Percentiles rank a stretch among this genome's conserved stretches.
Conservation (phyloP, 495 filamentous ascomycete genomes). For the Neurospora sublineolata region DNA sequence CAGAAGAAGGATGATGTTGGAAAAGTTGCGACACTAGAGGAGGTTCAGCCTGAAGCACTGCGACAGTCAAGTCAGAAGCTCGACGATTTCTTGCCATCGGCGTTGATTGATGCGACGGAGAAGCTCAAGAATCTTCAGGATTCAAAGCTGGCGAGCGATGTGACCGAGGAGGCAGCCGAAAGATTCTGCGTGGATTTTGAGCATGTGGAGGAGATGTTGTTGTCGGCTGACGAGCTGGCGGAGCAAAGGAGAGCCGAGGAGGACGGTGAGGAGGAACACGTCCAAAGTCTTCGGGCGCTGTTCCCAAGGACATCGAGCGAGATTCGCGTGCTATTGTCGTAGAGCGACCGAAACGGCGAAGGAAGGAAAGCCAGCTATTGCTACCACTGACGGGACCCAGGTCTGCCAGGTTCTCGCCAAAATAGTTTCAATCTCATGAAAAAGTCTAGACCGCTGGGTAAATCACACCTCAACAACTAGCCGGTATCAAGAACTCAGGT, state of each 20-base stretch:
- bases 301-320: conserved; percentile 81
- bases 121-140: conserved; percentile 64
- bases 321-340: conserved; percentile 66
- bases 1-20: conserved; percentile 27
- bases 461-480: background rate
- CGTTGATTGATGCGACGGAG: conserved; percentile 80
- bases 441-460: background rate
- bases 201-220: conserved; percentile 57
- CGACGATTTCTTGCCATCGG: conserved; percentile 85
- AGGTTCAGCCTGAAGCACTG: conserved; percentile 54
- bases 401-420: background rate
- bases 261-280: conserved; percentile 23
- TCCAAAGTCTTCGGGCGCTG: conserved; percentile 47
- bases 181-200: conserved; percentile 87
- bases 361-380: background rate
- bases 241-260: conserved; percentile 25
- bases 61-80: conserved; percentile 59
- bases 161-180: conserved; percentile 76
- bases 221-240: conserved; percentile 33
- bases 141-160: conserved; percentile 53
- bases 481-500: background rate
- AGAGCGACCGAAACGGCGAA: background rate
- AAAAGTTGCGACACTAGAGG: conserved; percentile 28
- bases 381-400: background rate
- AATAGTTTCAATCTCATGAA: background rate